Evolutionary conservation across 2,329 filamentous ascomycete species (phyloP).

Genomic region (Chalaropsis thielavioides): DNA sequence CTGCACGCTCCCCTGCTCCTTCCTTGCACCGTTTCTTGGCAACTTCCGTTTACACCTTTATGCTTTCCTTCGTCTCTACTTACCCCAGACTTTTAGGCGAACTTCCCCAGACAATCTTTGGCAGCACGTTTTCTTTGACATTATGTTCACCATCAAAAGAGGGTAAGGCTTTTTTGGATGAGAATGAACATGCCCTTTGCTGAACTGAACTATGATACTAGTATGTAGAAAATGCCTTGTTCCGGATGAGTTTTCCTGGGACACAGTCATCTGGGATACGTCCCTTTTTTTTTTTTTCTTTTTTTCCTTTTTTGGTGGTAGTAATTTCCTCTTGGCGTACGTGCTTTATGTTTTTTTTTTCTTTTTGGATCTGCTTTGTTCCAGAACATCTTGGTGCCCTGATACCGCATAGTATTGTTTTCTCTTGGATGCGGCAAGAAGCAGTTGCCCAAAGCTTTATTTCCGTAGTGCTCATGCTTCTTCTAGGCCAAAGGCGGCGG

Average conservation of each 20-base stretch:
- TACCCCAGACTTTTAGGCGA: constrained; percentile 1
- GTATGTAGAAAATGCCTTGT: too few species aligned
- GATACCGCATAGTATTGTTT: background rate
- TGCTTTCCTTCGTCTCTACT: background rate
- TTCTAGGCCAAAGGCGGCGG: background rate
- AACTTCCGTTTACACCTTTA: constrained; percentile 1
- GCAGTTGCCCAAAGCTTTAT: background rate
- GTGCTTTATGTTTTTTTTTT: background rate
- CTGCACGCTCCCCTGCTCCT: constrained; percentile 10
- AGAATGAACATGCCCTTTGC: too few species aligned
- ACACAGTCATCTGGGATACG: background rate
- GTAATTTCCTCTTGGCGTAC: background rate
- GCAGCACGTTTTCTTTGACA: background rate
- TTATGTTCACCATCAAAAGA: background rate
- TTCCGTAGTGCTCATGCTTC: background rate
- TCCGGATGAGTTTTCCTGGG: background rate
- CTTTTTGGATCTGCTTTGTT: background rate
- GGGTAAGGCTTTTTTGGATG: background rate
- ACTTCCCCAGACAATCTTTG: background rate
- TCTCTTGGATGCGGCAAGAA: background rate
- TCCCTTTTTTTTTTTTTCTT: background rate
- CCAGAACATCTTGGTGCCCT: background rate
- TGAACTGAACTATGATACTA: too few species aligned
- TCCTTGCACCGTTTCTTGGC: constrained; percentile 4
- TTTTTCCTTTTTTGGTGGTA: background rate